phyloP scores from a whole-genome alignment of 495 filamentous ascomycete species.

The Filosporella fistucella region DNA sequence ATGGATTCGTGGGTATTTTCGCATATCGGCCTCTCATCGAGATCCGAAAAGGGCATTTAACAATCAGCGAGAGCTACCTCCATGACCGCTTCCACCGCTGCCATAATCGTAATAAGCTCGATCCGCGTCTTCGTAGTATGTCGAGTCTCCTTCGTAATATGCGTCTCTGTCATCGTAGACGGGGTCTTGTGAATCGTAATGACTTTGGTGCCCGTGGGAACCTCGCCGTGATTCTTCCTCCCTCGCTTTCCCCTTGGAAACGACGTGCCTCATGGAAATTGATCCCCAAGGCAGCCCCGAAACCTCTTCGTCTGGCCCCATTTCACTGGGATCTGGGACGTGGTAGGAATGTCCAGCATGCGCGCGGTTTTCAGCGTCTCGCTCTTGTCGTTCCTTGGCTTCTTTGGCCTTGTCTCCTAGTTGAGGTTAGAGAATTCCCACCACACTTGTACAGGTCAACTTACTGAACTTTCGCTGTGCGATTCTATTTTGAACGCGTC shows the following conservation, averaged over 20 bases:
- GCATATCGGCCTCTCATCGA: too few relatives aligned
- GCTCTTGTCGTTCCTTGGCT: constrained; percentile 50
- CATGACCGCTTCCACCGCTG: constrained; percentile 21
- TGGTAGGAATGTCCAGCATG: constrained; percentile 52
- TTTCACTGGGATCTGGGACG: constrained; percentile 44
- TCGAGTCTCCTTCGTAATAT: constrained; percentile 19
- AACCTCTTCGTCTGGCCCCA: constrained; percentile 41
- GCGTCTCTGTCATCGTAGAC: constrained; percentile 14
- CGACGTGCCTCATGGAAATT: constrained; percentile 48
- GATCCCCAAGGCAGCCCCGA: constrained; percentile 64
- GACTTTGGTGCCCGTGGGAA: constrained; percentile 15
- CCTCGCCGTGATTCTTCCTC: constrained; percentile 32
- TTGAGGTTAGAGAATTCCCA: constrained; percentile 1
- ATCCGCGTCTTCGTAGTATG: constrained; percentile 20
- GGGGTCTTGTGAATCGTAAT: constrained; percentile 12
- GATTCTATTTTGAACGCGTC: constrained; percentile 57
- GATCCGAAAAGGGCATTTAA: not conserved
- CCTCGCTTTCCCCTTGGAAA: constrained; percentile 46
- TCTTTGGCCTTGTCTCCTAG: constrained; percentile 56
- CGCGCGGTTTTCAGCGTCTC: constrained; percentile 50
- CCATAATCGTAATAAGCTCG: constrained; percentile 23
- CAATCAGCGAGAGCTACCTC: constrained; percentile 21
- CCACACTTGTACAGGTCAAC: constrained; percentile 14
- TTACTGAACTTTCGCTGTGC: constrained; percentile 58
- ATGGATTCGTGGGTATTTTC: too few relatives aligned